Evolutionary conservation across 139 green algal species (phyloP), one percentile per base, ranked within the genome.

Genomic region (Chlorella vulgaris): DNA sequence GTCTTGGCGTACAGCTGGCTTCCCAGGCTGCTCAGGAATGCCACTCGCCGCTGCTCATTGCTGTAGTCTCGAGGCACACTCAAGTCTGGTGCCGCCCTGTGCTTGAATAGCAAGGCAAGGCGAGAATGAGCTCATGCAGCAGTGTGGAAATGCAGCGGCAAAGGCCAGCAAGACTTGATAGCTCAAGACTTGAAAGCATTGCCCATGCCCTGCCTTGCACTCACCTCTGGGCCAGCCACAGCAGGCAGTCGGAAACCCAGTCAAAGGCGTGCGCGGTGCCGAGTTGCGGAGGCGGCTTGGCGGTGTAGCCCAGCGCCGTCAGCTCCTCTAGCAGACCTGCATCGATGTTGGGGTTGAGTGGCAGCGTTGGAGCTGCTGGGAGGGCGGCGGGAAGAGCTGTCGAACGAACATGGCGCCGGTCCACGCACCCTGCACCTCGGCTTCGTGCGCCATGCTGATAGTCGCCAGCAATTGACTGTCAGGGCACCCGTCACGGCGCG

Each of bases 211-310:
- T n/a, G n/a, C n/a, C n/a, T n/a, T n/a, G n/a, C n/a, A 29, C 74
- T 4, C 70, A 95, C 91, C 93, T 84, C 43, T 92, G 79, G 19
- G 94, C 83, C 4, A 98, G 86, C 94, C 94, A 98, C 60, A 92
- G 89, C 24, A 98, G 75, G 77, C 88, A 92, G 61, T 97, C 94
- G 7, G 93, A 90, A 6, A 96, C 93, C 7, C 96, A 90, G 87
- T 96, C 91, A 61, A 98, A 98, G 78, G 96, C 95, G 3, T 90
- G 90, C 36, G 2, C 22, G 38, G 36, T 70, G 58, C 39, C 58
- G 38, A 80, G 39, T 4, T 1, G n/a, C 13, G 38, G 74, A 26
- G 74, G 38, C 39, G 22, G 39, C n/a, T 61, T 36, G 10, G 28
- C 15, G 21, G 74, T n/a, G 39, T 60, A 80, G 58, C 74, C 58